Base-by-base conservation (phyloP, 108 stramenopile species). In the Pseudonitzschia multiseries region DNA sequence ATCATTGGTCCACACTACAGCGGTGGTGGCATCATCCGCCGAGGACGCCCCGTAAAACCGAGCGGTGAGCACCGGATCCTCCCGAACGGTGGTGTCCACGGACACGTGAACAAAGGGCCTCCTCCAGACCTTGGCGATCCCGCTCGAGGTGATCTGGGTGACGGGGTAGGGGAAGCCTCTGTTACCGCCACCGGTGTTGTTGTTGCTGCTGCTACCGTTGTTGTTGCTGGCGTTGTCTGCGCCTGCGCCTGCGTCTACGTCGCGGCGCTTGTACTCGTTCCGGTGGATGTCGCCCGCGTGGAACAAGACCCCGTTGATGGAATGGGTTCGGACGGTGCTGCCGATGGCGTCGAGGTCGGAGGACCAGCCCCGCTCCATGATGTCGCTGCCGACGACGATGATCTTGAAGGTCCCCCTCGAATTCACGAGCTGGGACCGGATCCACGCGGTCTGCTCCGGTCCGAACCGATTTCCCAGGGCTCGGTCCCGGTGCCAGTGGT, bases 271-370 rank as follows among this genome's bases (percentile, higher is more conserved):
- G 65, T 70, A 78, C 42, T 78, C 77, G 50, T 78, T 78, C 17
- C 77, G 63, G 54, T 78, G 77, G 41, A 78, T 78, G 42, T 78
- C 77, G 12, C 77, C 77, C 26, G 77, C 60, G 46, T 70, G 60
- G 31, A 78, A 78, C 9, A 78, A 15, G 24, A 78, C 77, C 12
- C 77, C 77, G 20, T 48, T 26, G 4, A 78, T 71, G 22, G 33
- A 18, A 4, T 78, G 50, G 1, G 27, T 10, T 0, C 52, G 31
- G 8, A 78, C 65, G n/a, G 67, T 50, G 8, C 18, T 20, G 31
- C 70, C 77, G 71, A 78, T 65, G 31, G 66, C 50, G 21, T 57
- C 26, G 12, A 69, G 21, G 29, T 78, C 77, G 20, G 50, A 21
- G 2, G 29, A 18, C 70, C 59, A 62, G 22, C 4, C 62, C 32